Evolutionary conservation across 805 yeast species (phyloP).

Genomic region (Saccharomycopsis amapae): DNA sequence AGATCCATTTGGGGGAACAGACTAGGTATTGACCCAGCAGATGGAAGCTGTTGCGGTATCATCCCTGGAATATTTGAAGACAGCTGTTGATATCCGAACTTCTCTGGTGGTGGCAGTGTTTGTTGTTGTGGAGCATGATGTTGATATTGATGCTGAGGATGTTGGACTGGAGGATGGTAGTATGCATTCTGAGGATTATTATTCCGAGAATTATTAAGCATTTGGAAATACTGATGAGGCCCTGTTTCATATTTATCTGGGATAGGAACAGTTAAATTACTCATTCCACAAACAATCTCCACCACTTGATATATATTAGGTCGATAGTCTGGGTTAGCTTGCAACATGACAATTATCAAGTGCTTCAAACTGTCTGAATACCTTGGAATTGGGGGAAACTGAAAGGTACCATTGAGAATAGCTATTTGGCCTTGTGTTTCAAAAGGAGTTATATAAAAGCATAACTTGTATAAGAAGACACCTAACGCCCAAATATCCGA

Average conservation of each 20-base stretch:
- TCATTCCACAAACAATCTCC: slow-evolving; percentile 60
- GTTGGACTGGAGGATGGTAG: slow-evolving; percentile 6
- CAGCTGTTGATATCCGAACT: neutral
- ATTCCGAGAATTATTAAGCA: neutral
- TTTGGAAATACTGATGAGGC: slow-evolving; percentile 38
- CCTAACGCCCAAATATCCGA: slow-evolving; percentile 86
- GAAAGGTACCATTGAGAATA: slow-evolving; percentile 49
- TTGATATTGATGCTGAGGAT: neutral
- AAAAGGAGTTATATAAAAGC: slow-evolving; percentile 80
- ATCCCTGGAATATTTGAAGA: neutral
- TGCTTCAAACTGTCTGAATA: slow-evolving; percentile 59
- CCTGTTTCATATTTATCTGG: slow-evolving; percentile 38
- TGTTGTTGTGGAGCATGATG: neutral
- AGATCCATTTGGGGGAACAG: slow-evolving; percentile 6
- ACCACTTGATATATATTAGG: slow-evolving; percentile 69
- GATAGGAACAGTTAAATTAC: slow-evolving; percentile 41
- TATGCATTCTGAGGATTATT: too few relatives aligned
- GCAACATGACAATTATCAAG: slow-evolving; percentile 51
- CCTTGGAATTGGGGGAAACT: slow-evolving; percentile 47
- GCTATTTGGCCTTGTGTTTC: slow-evolving; percentile 55
- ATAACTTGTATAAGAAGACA: slow-evolving; percentile 64
- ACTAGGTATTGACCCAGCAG: slow-evolving; percentile 9
- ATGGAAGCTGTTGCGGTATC: slow-evolving; percentile 2
- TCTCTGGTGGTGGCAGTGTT: neutral
- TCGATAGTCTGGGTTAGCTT: slow-evolving; percentile 61